phyloP scores from a whole-genome alignment of 306 rosid genomes.

The Quercus variabilis region DNA sequence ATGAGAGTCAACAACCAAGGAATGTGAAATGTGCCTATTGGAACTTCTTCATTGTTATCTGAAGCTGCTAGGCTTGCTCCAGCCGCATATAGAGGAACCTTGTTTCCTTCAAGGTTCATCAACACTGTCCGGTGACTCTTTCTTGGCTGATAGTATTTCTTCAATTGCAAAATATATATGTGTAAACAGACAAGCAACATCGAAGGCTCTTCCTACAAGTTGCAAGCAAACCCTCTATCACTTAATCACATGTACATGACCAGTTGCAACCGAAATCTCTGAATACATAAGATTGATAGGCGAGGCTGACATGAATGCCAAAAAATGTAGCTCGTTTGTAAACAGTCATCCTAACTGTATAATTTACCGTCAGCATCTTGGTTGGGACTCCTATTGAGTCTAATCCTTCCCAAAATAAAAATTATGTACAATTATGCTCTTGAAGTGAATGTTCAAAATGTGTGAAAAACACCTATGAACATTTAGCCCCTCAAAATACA shows the following conservation, averaged over 20 bases:
- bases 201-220: background rate
- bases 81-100: conserved; percentile 80
- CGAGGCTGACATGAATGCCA: conserved; percentile 65
- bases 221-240: conserved; percentile 2
- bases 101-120: conserved; percentile 60
- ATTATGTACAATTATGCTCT: conserved; percentile 73
- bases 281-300: conserved; percentile 71
- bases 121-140: conserved; percentile 43
- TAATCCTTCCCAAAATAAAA: conserved; percentile 76
- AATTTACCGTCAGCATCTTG: conserved; percentile 73
- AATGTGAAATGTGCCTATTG: conserved; percentile 50
- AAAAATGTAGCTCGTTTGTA: conserved; percentile 84
- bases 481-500: no score
- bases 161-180: conserved; percentile 41
- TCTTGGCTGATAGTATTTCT: conserved; percentile 72
- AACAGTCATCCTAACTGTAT: conserved; percentile 61
- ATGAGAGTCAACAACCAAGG: conserved; percentile 39
- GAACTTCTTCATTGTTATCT: conserved; percentile 40
- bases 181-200: background rate
- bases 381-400: conserved; percentile 88
- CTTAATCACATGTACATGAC: conserved; percentile 63
- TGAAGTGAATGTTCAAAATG: background rate
- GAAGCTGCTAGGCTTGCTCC: conserved; percentile 56
- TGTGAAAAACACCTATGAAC: no score
- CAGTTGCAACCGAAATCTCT: conserved; percentile 67